Conservation (phyloP, 2,329 filamentous ascomycete genomes). For the Clathrospora elynae region DNA sequence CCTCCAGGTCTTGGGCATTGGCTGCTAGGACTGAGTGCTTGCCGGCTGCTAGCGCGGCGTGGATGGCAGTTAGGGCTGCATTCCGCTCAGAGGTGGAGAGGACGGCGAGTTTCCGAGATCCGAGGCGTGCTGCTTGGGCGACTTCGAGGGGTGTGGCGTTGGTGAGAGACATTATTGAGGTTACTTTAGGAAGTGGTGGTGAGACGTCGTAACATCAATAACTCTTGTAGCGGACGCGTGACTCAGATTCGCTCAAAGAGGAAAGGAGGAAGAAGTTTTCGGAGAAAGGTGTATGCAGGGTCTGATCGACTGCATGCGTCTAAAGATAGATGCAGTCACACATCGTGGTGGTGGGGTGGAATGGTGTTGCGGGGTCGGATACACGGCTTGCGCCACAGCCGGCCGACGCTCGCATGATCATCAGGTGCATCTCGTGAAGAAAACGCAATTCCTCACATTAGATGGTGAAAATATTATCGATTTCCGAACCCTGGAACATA, state of each 20-base stretch:
- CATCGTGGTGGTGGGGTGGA: constrained; percentile 1
- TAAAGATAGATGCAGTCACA: constrained; percentile 3
- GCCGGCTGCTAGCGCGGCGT: constrained; percentile 72
- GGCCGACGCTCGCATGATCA: too few species aligned
- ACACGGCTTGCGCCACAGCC: too few species aligned
- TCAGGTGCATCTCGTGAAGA: too few species aligned
- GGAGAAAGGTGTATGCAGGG: constrained; percentile 26
- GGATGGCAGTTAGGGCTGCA: constrained; percentile 80
- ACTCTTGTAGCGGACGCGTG: constrained; percentile 25
- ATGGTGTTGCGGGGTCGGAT: not conserved
- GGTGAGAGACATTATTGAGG: constrained; percentile 74
- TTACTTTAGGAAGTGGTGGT: constrained; percentile 23
- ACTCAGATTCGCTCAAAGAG: constrained; percentile 30
- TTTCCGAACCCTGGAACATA: not conserved
- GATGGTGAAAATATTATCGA: too few species aligned
- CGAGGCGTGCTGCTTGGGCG: constrained; percentile 76
- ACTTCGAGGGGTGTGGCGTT: constrained; percentile 79
- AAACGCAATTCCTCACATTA: too few species aligned
- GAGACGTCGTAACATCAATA: constrained; percentile 20
- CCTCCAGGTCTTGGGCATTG: constrained; percentile 80
- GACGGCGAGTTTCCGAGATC: constrained; percentile 82
- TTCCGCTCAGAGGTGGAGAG: constrained; percentile 79
- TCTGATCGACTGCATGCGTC: constrained; percentile 17
- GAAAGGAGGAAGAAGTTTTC: constrained; percentile 18
- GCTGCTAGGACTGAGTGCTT: constrained; percentile 81